phyloP scores from a whole-genome alignment of 2,329 filamentous ascomycete genomes.

The Xylariaceae sp. region DNA sequence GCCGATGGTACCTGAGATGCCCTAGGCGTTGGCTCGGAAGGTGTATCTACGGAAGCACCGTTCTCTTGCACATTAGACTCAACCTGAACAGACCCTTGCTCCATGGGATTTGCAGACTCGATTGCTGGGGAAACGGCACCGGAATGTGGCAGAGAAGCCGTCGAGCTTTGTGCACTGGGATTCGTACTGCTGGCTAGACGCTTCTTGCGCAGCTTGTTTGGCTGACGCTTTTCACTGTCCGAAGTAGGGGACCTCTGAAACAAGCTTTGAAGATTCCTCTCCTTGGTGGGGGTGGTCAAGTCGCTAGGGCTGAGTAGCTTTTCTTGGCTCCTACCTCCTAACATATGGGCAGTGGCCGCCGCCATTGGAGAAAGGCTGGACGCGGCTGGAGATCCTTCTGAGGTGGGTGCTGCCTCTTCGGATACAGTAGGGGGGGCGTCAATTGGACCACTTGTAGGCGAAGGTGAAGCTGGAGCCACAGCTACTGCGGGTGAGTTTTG shows the following conservation, averaged over 20 bases:
- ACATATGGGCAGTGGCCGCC: constrained; percentile 21
- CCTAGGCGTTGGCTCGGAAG: constrained; percentile 43
- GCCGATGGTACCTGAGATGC: constrained; percentile 42
- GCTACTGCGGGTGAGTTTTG: constrained; percentile 29
- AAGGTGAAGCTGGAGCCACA: constrained; percentile 43
- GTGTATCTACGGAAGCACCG: constrained; percentile 20
- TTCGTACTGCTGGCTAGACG: constrained; percentile 66
- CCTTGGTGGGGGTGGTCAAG: constrained; percentile 55
- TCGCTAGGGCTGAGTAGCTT: constrained; percentile 39
- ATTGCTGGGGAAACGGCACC: constrained; percentile 40
- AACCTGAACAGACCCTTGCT: constrained; percentile 22
- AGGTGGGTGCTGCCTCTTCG: constrained; percentile 20
- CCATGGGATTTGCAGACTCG: constrained; percentile 45
- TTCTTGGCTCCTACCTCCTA: constrained; percentile 42
- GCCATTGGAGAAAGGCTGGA: constrained; percentile 28
- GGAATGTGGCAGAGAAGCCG: constrained; percentile 61
- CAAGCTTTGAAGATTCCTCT: constrained; percentile 64
- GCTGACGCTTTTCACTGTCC: constrained; percentile 64
- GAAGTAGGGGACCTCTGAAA: constrained; percentile 65
- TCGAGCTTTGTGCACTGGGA: constrained; percentile 87
- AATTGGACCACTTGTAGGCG: constrained; percentile 40
- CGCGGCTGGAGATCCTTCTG: constrained; percentile 21
- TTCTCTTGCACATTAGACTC: constrained; percentile 22
- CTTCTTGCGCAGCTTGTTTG: constrained; percentile 91
- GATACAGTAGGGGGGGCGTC: constrained; percentile 29